Evolutionary conservation across 169 alveolate genomes (phyloP).

Genomic region (Eimeria brunetti): DNA sequence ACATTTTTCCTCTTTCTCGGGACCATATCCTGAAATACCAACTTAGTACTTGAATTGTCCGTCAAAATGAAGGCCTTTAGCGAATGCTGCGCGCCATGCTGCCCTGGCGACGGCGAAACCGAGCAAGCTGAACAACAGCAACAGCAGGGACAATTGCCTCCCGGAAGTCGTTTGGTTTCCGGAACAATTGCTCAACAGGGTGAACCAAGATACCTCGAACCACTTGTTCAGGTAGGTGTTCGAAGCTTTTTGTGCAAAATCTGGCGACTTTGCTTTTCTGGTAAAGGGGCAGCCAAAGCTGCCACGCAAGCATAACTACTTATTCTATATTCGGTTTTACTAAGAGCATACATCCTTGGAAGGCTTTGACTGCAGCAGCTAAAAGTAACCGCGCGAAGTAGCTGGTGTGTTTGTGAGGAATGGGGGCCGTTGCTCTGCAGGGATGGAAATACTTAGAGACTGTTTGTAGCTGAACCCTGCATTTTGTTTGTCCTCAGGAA

Average conservation of each 20-base stretch:
- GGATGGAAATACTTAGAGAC: not conserved
- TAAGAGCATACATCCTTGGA: not conserved
- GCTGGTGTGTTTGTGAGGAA: not conserved
- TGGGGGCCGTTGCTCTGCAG: not conserved
- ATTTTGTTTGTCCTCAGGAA: slow-evolving; percentile 85
- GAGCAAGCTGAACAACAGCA: slow-evolving; percentile 66
- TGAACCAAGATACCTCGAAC: slow-evolving; percentile 78
- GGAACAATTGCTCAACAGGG: slow-evolving; percentile 78
- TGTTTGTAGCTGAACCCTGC: not conserved
- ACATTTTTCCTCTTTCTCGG: not conserved
- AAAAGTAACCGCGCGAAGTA: not conserved
- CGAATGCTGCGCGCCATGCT: slow-evolving; percentile 71
- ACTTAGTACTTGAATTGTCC: not conserved
- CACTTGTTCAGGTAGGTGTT: slow-evolving; percentile 77
- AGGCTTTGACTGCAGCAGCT: not conserved
- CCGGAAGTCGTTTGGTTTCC: slow-evolving; percentile 79
- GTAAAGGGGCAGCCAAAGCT: not conserved
- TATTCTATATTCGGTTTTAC: not conserved
- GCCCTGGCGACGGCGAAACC: slow-evolving; percentile 70
- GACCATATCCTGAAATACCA: not conserved
- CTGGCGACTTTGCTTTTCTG: not conserved
- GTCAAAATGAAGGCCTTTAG: slow-evolving; percentile 51
- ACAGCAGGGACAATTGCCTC: slow-evolving; percentile 56
- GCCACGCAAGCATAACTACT: not conserved
- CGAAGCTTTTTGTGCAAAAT: not conserved